These are phyloP conservation scores for Coniochaeta hoffmannii DNA, from an alignment of 2,329 filamentous ascomycete genomes.

Conservation along the genomic window DNA sequence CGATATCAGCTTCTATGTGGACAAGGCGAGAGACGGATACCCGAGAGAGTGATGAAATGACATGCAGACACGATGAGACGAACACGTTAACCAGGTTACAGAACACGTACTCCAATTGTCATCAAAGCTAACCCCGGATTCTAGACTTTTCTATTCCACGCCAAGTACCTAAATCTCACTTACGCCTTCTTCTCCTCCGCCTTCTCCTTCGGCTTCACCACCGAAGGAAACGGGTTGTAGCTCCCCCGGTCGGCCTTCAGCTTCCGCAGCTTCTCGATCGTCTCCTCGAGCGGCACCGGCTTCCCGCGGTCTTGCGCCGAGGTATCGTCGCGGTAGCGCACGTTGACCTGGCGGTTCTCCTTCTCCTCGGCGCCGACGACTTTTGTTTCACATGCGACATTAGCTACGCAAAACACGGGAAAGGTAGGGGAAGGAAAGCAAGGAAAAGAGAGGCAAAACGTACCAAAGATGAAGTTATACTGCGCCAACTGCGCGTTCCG, in stretches of 20 bases:
- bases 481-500: conserved; percentile 71
- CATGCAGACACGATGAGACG: no score
- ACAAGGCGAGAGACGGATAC: no score
- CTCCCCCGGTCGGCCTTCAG: conserved; percentile 39
- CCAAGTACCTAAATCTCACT: conserved; percentile 3
- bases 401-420: no score
- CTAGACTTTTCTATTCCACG: neutral
- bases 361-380: conserved; percentile 57
- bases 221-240: conserved; percentile 27
- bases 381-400: conserved; percentile 17
- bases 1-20: no score
- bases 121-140: no score
- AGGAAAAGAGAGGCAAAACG: conserved; percentile 16
- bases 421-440: neutral
- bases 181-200: conserved; percentile 12
- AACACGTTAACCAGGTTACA: no score
- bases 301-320: conserved; percentile 54
- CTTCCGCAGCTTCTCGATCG: conserved; percentile 45
- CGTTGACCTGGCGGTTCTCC: conserved; percentile 52
- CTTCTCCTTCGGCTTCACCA: conserved; percentile 7
- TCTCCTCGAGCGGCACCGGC: conserved; percentile 48
- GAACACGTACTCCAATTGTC: no score
- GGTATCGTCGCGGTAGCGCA: conserved; percentile 57
- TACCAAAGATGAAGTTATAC: conserved; percentile 78
- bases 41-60: no score